A percentile compares a stretch with the other conserved stretches of the same genome.
Conservation (phyloP, 1,284 basidiomycete genomes). For the Leccinum subrobustum region DNA sequence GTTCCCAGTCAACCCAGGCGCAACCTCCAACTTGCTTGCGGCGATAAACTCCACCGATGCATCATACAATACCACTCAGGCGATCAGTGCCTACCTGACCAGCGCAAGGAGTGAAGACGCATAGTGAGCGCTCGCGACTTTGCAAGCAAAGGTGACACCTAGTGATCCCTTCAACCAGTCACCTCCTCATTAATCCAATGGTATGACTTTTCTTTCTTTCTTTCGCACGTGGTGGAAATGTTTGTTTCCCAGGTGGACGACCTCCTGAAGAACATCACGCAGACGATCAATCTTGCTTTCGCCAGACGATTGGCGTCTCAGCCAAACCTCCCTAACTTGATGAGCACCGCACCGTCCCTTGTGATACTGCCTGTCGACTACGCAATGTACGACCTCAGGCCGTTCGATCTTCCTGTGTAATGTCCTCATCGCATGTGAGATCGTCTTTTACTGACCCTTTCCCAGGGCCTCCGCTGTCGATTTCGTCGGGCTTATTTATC, state of each 20-base stretch:
- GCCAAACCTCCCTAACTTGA: slow-evolving; percentile 34
- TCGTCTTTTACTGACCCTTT: background rate
- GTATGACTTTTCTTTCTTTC: slow-evolving; percentile 3
- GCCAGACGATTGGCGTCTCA: slow-evolving; percentile 36
- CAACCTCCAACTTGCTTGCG: slow-evolving; percentile 33
- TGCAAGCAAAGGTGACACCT: background rate
- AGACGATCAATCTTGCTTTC: slow-evolving; percentile 38
- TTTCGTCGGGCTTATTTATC: slow-evolving; percentile 77
- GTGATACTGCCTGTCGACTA: slow-evolving; percentile 54
- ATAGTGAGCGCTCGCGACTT: slow-evolving; percentile 38
- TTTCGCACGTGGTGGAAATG: background rate
- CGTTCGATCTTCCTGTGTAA: slow-evolving; percentile 65
- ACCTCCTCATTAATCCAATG: slow-evolving; percentile 25
- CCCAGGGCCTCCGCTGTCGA: slow-evolving; percentile 67
- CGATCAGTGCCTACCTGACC: slow-evolving; percentile 36
- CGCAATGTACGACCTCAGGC: slow-evolving; percentile 55
- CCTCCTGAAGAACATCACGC: slow-evolving; percentile 22
- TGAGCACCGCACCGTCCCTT: slow-evolving; percentile 57
- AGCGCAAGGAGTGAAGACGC: slow-evolving; percentile 44
- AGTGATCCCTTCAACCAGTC: slow-evolving; percentile 16
- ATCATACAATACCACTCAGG: slow-evolving; percentile 36
- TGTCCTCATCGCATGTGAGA: slow-evolving; percentile 17
- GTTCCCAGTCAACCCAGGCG: slow-evolving; percentile 38
- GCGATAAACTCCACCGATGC: slow-evolving; percentile 33
- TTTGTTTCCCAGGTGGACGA: slow-evolving; percentile 14